Evolutionary conservation across 2,329 filamentous ascomycete genomes (phyloP).

Genomic region (Dichotomopilus funicola): DNA sequence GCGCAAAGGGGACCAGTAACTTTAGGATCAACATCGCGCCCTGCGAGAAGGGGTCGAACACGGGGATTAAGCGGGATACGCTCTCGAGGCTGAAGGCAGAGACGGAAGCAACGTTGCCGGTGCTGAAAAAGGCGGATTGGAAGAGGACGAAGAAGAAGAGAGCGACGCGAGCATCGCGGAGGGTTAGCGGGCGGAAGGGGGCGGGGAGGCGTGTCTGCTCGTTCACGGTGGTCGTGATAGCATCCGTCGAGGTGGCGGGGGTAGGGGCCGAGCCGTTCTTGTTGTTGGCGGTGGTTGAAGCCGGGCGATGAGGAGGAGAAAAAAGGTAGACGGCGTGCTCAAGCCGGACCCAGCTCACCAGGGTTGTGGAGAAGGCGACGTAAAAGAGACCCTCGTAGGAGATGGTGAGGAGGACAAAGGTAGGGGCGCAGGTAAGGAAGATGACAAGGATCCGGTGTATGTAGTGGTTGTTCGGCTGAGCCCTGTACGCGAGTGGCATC

Average conservation of each 20-base stretch:
- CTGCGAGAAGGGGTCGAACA: constrained; percentile 93
- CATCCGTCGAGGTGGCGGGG: background rate
- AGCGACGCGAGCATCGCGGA: constrained; percentile 81
- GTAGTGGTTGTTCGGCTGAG: constrained; percentile 80
- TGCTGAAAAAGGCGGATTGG: constrained; percentile 94
- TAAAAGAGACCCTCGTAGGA: constrained; percentile 98
- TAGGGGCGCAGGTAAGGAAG: constrained; percentile 87
- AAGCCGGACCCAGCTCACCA: constrained; percentile 86
- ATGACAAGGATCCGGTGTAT: constrained; percentile 82
- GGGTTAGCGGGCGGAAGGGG: constrained; percentile 58
- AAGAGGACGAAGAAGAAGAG: constrained; percentile 94
- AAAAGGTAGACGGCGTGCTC: constrained; percentile 67
- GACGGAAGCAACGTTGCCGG: constrained; percentile 89
- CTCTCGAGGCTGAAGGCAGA: constrained; percentile 91
- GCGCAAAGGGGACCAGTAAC: constrained; percentile 83
- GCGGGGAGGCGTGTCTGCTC: constrained; percentile 13
- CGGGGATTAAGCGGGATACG: constrained; percentile 76
- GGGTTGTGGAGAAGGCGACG: constrained; percentile 72
- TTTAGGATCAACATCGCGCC: constrained; percentile 81
- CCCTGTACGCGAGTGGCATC: constrained; percentile 72
- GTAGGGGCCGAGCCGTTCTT: constrained; percentile 24
- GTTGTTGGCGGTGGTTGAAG: constrained; percentile 12
- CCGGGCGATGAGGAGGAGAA: constrained; percentile 22
- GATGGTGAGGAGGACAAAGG: constrained; percentile 92
- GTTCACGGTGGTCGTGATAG: too few relatives aligned